A percentile compares a stretch with the other conserved stretches of the same genome.
Conservation (phyloP, 495 filamentous ascomycete species). For the Thermochaetoides thermophila region DNA sequence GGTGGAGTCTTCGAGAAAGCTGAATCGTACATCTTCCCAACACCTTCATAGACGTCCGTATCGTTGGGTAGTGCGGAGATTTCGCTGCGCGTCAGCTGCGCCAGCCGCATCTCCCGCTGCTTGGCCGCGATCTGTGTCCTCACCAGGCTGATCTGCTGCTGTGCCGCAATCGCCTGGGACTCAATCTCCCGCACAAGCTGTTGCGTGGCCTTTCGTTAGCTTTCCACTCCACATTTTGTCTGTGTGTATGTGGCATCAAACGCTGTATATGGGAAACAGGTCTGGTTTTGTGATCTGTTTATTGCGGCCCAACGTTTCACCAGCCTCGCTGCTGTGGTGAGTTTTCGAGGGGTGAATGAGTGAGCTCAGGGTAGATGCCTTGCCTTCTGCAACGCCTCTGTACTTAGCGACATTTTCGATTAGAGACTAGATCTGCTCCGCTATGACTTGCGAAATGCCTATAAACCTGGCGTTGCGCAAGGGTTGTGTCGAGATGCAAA, state of each 20-base stretch:
- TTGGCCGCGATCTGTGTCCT: conserved; percentile 74
- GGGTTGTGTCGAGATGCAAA: too few relatives aligned
- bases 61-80: conserved; percentile 59
- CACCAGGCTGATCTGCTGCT: conserved; percentile 83
- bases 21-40: conserved; percentile 78
- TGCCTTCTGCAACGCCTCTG: conserved; percentile 93
- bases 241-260: conserved; percentile 1
- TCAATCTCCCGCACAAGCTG: conserved; percentile 93
- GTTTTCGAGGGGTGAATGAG: background rate
- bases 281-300: too few relatives aligned
- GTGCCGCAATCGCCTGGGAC: conserved; percentile 66
- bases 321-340: too few relatives aligned
- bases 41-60: conserved; percentile 82
- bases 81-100: conserved; percentile 78
- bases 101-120: conserved; percentile 75
- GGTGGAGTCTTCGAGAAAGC: background rate
- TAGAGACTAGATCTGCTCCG: too few relatives aligned
- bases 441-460: too few relatives aligned
- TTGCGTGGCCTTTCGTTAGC: too few relatives aligned
- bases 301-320: too few relatives aligned
- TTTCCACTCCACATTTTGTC: too few relatives aligned
- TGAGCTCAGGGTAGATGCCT: background rate
- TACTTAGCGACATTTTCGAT: conserved; percentile 92
- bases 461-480: too few relatives aligned
- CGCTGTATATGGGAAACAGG: too few relatives aligned